A percentile compares a stretch with the other conserved stretches of the same genome.
Evolutionary conservation across 164 flowering plant species (phyloP).

Genomic region (Amborella trichopoda): DNA sequence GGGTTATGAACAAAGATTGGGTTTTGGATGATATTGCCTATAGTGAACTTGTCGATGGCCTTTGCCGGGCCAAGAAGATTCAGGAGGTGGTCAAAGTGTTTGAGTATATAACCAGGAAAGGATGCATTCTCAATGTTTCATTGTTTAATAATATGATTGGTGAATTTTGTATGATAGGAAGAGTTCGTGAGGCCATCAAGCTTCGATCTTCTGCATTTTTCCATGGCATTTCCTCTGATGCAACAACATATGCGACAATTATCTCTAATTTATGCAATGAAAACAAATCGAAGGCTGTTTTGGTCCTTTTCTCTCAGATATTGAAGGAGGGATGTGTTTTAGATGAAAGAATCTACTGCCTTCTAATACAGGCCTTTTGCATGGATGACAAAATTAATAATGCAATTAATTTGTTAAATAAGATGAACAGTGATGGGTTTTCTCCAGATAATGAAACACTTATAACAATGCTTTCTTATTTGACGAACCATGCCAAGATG

Average conservation of each 20-base stretch:
- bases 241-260: constrained; percentile 24
- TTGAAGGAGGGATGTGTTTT: constrained; percentile 34
- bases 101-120: constrained; percentile 29
- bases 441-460: constrained; percentile 34
- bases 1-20: constrained; percentile 20
- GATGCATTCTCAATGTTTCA: constrained; percentile 25
- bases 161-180: constrained; percentile 26
- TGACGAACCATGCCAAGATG: constrained; percentile 32
- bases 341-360: constrained; percentile 28
- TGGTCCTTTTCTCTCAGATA: constrained; percentile 37
- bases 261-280: constrained; percentile 26
- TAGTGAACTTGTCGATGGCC: constrained; percentile 30
- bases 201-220: constrained; percentile 23
- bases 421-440: constrained; percentile 37
- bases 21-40: constrained; percentile 34
- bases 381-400: constrained; percentile 14
- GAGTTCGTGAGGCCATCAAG: constrained; percentile 35
- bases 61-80: constrained; percentile 28
- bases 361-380: constrained; percentile 30
- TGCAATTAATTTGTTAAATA: constrained; percentile 26
- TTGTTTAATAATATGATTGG: constrained; percentile 33
- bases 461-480: constrained; percentile 17
- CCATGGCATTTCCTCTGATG: constrained; percentile 23
- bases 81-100: constrained; percentile 47
- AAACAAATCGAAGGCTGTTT: constrained; percentile 10